Evolutionary conservation across 2,329 filamentous ascomycete genomes (phyloP).

Genomic region (Colletotrichum melonis): DNA sequence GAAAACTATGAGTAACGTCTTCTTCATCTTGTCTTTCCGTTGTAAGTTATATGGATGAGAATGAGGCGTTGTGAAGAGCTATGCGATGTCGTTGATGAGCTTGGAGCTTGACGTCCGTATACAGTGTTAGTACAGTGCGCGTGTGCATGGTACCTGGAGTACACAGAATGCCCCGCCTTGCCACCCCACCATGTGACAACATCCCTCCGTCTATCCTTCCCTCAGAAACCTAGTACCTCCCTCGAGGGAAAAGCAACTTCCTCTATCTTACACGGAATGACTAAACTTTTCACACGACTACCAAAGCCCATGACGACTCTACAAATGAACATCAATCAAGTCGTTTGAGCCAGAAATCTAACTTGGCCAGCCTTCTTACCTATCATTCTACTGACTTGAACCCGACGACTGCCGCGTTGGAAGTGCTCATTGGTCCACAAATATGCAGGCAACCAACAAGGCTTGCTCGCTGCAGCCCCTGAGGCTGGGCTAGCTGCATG

Average conservation of each 20-base stretch:
- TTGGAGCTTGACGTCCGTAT: not conserved
- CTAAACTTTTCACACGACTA: too few species aligned
- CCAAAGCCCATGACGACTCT: too few species aligned
- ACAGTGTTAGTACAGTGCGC: constrained; percentile 14
- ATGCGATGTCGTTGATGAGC: not conserved
- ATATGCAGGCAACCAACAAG: too few species aligned
- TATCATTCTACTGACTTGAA: too few species aligned
- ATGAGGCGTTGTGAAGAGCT: constrained; percentile 1
- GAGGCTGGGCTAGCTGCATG: too few species aligned
- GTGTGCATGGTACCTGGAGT: not conserved
- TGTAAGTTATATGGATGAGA: not conserved
- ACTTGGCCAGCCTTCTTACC: too few species aligned
- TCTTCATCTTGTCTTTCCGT: constrained; percentile 70
- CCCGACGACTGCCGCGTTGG: too few species aligned
- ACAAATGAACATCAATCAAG: too few species aligned
- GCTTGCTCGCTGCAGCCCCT: too few species aligned
- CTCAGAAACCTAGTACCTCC: not conserved
- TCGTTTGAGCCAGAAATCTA: too few species aligned
- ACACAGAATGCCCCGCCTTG: constrained; percentile 13
- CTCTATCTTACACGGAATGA: too few species aligned
- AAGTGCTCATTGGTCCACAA: too few species aligned
- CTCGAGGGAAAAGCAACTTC: not conserved
- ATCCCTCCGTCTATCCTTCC: not conserved
- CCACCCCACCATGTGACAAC: constrained; percentile 30
- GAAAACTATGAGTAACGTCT: constrained; percentile 84